Base-by-base conservation (phyloP, 805 yeast genomes). In the Candida pseudofarinosa region DNA sequence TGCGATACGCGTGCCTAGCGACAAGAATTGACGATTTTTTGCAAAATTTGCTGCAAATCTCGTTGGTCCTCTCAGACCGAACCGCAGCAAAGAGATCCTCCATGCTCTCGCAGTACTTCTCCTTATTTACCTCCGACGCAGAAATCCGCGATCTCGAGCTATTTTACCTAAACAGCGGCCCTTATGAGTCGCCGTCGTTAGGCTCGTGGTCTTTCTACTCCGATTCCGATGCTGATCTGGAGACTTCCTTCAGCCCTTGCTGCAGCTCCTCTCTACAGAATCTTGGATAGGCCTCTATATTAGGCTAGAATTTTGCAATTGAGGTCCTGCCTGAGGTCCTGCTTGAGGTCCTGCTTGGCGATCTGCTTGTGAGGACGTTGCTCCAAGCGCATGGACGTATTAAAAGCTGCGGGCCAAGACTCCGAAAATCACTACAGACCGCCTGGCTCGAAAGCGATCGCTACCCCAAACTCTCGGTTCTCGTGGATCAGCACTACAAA, bases 111-210 rank as follows among this genome's bases (percentile, higher is more conserved):
- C 14, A 26, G n/a, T 40, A 20, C 28, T 36, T 36, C 30, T 35
- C 20, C 4, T 34, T 36, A 13, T 16, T 26, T 13, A 19, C 39
- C 10, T 28, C 39, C 13, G 30, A 17, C 12, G 30, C 31, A 4
- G 43, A 30, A 14, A 19, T 36, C 4, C 39, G 33, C 3, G 17
- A 19, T 14, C 36, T 40, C 14, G 43, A 35, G 28, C 36, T 40
- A n/a, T 35, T 35, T 19, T 26, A 38, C 16, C 19, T 26, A 4
- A n/a, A 17, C 19, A n/a, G 19, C 14, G 16, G 19, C 14, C 38
- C 16, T 7, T 23, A 10, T 23, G 28, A 23, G 6, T 23, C 10
- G 10, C 10, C 28, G 10, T 10, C 28, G 10, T 23, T 7, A 7
- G 10, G 6, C 10, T 23, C 28, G 10, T 6, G 10, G 6, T 10